These are phyloP conservation scores for Pyrus pyrifolia DNA, from an alignment of 306 rosid genomes.

Conservation along the genomic window DNA sequence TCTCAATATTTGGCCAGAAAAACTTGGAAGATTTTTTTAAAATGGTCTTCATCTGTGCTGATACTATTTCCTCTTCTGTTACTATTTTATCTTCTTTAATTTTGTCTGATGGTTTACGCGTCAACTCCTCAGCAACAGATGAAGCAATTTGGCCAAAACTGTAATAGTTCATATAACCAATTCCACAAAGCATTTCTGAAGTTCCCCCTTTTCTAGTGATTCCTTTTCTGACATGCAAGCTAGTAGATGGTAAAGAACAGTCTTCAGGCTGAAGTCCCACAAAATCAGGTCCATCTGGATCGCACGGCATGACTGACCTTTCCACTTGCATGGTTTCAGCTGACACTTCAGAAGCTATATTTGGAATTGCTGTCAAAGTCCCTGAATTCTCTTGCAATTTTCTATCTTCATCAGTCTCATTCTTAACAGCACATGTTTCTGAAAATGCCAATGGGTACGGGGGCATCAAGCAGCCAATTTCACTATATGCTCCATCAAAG, in stretches of 20 bases:
- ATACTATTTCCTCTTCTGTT: constrained; percentile 68
- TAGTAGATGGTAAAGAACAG: constrained; percentile 16
- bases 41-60: constrained; percentile 65
- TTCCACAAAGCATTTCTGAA: constrained; percentile 23
- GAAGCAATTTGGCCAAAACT: constrained; percentile 72
- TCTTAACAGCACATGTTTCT: constrained; percentile 31
- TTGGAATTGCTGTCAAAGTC: constrained; percentile 41
- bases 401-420: constrained; percentile 27
- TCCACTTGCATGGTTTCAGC: constrained; percentile 38
- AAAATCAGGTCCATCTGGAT: constrained; percentile 29
- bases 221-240: not conserved
- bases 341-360: constrained; percentile 47
- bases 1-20: constrained; percentile 58
- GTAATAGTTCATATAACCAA: constrained; percentile 58
- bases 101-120: constrained; percentile 49
- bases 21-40: constrained; percentile 58
- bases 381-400: constrained; percentile 38
- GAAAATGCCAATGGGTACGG: constrained; percentile 28
- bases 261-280: constrained; percentile 26
- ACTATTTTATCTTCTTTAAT: constrained; percentile 34
- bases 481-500: constrained; percentile 29
- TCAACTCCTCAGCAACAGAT: constrained; percentile 56
- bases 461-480: constrained; percentile 21
- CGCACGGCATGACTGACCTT: constrained; percentile 29
- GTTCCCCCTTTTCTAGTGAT: constrained; percentile 23